phyloP scores from a whole-genome alignment of 2,329 filamentous ascomycete genomes.

The Fusarium zealandicum region DNA sequence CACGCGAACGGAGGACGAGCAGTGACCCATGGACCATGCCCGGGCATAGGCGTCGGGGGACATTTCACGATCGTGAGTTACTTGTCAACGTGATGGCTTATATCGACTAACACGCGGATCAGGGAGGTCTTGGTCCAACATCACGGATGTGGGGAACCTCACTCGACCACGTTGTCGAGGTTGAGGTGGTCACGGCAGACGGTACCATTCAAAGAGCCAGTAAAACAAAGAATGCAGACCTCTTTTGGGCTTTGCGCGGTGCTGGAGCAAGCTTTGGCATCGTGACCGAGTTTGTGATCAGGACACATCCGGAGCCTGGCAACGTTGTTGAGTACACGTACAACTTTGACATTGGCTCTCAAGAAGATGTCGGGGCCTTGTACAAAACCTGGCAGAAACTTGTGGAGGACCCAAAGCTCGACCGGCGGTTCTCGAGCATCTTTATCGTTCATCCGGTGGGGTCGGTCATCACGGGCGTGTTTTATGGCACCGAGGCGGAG shows the following conservation, averaged over 20 bases:
- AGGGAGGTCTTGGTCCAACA: slow-evolving; percentile 65
- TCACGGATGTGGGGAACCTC: slow-evolving; percentile 66
- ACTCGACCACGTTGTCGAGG: slow-evolving; percentile 59
- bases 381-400: slow-evolving; percentile 67
- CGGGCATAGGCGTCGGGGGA: slow-evolving; percentile 64
- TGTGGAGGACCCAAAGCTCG: slow-evolving; percentile 60
- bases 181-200: slow-evolving; percentile 61
- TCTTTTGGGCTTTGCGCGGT: slow-evolving; percentile 65
- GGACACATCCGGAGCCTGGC: slow-evolving; percentile 63
- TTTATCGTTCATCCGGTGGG: slow-evolving; percentile 63
- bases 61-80: slow-evolving; percentile 62
- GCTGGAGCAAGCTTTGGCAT: slow-evolving; percentile 65
- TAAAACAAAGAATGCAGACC: slow-evolving; percentile 56
- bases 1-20: slow-evolving; percentile 62
- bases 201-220: slow-evolving; percentile 59
- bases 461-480: slow-evolving; percentile 65
- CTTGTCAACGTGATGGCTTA: no score
- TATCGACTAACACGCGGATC: neutral
- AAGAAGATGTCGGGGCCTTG: slow-evolving; percentile 55
- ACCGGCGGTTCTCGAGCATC: slow-evolving; percentile 64
- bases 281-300: slow-evolving; percentile 63
- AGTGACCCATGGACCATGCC: slow-evolving; percentile 66
- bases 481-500: slow-evolving; percentile 65
- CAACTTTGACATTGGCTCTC: slow-evolving; percentile 57
- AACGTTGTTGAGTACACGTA: slow-evolving; percentile 67